Evolutionary conservation across 2,329 filamentous ascomycete species (phyloP), one percentile per base, ranked within the genome.

Genomic region (Didymella segeticola): DNA sequence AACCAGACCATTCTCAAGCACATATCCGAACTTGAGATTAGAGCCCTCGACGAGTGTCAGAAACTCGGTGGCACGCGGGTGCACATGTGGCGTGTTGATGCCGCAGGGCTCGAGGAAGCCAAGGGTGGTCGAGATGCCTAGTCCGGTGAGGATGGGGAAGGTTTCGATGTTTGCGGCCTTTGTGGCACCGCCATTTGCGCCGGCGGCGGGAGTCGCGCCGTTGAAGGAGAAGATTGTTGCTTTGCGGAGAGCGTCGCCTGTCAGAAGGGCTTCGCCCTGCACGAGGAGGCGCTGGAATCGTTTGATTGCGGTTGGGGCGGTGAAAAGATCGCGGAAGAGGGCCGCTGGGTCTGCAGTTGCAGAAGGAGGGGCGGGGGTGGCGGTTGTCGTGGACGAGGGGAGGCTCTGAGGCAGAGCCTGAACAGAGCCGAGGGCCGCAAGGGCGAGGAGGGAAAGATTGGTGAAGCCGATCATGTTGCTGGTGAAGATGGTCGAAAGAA

Each of bases 201-300:
- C 77, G 12, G 74, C 30, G 9, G 71, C 56, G 10, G 78, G 75
- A 14, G 57, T 54, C 15, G 78, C 77, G 55, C 73, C 67, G 58
- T 84, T 72, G 62, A 82, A 80, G 69, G 81, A 81, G 81, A 91
- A 92, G 70, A 87, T 89, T 76, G 89, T 84, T 11, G 66, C 61
- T 39, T 62, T 63, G 23, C n/a, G n/a, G n/a, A 78, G 60, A 4
- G 62, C 66, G 2, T 72, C 67, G 11, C 57, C 65, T 5, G 64
- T 59, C 36, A 75, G 64, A 8, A 77, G 67, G 8, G 60, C 54
- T 31, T 64, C 47, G 42, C 71, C 70, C 10, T 65, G 51, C 22
- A 69, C 69, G 9, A 77, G 63, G 31, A 77, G 67, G 11, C 62
- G 58, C 47, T 76, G 70, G 63, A 75, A 76, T 27, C 71, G 69